A percentile compares a stretch with the other conserved stretches of the same genome.
These are phyloP conservation scores for Aspergillus biplanus DNA, from an alignment of 495 filamentous ascomycete genomes.

Conservation along the genomic window DNA sequence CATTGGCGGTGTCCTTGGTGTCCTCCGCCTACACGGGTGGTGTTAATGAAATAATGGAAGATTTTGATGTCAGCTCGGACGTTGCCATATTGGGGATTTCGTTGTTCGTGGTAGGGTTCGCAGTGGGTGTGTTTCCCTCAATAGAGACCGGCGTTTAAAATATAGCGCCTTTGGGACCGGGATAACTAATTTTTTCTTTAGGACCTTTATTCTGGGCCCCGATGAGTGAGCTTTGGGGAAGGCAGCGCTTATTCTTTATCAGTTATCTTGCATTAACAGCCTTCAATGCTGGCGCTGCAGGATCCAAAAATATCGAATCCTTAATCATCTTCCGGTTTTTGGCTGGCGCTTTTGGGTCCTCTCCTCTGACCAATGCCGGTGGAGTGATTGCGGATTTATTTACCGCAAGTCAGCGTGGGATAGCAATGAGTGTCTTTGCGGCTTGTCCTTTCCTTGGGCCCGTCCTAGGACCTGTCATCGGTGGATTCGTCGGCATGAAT, in stretches of 20 bases:
- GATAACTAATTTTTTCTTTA: constrained; percentile 24
- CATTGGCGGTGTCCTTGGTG: constrained; percentile 70
- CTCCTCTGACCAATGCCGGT: constrained; percentile 62
- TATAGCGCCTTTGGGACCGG: not conserved
- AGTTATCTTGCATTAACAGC: constrained; percentile 57
- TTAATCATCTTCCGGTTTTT: constrained; percentile 69
- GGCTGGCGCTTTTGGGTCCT: constrained; percentile 65
- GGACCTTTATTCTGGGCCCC: constrained; percentile 38
- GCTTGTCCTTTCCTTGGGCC: constrained; percentile 63
- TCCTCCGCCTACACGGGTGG: constrained; percentile 73
- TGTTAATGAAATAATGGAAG: constrained; percentile 53
- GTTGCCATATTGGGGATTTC: constrained; percentile 64
- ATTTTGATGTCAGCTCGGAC: constrained; percentile 57
- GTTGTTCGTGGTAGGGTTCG: constrained; percentile 56
- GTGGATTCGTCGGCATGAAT: constrained; percentile 52
- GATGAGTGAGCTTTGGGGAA: constrained; percentile 62
- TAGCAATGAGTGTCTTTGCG: constrained; percentile 57
- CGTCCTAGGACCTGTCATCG: constrained; percentile 51
- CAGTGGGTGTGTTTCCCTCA: not conserved
- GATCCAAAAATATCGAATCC: constrained; percentile 58
- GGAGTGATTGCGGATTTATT: constrained; percentile 69
- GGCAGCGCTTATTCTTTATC: constrained; percentile 62
- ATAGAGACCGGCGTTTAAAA: not conserved
- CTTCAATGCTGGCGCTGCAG: constrained; percentile 62
- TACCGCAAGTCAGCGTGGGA: constrained; percentile 53